Conservation (phyloP, 176 grass and related monocot species). For the Avena insularis region DNA sequence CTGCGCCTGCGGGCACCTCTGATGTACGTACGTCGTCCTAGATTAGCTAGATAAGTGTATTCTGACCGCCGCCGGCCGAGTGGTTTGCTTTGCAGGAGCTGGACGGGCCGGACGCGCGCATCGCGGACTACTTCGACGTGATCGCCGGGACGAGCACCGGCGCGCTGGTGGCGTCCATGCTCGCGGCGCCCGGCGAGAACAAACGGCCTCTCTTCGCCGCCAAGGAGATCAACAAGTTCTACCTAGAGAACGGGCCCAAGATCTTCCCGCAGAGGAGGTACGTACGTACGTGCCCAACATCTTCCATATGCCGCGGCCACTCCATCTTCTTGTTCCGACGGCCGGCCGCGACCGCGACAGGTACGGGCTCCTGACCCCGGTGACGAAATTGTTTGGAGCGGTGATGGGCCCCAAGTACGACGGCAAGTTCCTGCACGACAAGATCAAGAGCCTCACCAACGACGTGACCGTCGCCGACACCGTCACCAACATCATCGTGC, state of each 20-base stretch:
- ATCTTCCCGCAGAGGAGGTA: constrained; percentile 63
- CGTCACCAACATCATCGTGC: constrained; percentile 65
- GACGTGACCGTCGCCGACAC: constrained; percentile 44
- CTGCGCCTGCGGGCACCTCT: too few species aligned
- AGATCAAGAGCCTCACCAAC: constrained; percentile 46
- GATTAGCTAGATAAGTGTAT: background rate
- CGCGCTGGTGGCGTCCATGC: constrained; percentile 64
- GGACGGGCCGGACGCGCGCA: constrained; percentile 58
- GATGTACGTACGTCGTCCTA: too few species aligned
- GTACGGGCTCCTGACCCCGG: background rate
- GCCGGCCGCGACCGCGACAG: too few species aligned
- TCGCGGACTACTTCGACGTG: constrained; percentile 83
- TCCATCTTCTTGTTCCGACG: too few species aligned
- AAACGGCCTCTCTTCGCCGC: constrained; percentile 60
- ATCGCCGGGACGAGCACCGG: constrained; percentile 81
- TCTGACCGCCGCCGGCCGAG: background rate
- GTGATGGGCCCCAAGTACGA: constrained; percentile 53
- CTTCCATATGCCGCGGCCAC: background rate
- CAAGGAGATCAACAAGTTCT: constrained; percentile 59
- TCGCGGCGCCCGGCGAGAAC: constrained; percentile 53
- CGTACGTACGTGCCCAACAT: too few species aligned
- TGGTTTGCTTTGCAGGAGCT: constrained; percentile 45
- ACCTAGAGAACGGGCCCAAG: constrained; percentile 61
- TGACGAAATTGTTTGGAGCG: background rate
- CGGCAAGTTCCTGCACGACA: constrained; percentile 55